These are phyloP conservation scores for Cyberlindnera amylophila DNA, from an alignment of 805 yeast genomes.

Conservation along the genomic window DNA sequence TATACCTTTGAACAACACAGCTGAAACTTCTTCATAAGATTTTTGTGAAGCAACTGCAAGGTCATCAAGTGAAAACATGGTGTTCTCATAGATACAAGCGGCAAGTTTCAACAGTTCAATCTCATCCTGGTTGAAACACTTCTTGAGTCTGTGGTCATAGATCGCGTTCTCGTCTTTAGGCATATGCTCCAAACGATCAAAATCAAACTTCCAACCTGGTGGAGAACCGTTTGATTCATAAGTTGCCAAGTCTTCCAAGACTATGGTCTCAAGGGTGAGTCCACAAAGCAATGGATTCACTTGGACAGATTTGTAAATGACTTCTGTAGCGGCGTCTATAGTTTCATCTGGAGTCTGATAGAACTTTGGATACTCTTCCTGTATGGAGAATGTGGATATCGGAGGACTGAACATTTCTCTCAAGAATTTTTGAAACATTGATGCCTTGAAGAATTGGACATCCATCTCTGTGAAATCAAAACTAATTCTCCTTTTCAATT, in stretches of 20 bases:
- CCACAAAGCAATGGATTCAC: constrained; percentile 4
- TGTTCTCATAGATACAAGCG: constrained; percentile 37
- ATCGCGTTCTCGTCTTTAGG: constrained; percentile 1
- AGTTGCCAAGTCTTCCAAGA: not conserved
- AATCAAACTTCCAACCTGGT: not conserved
- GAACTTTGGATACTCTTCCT: constrained; percentile 7
- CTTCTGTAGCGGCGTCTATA: not conserved
- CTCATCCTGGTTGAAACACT: constrained; percentile 23
- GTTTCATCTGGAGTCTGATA: not conserved
- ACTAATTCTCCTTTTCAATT: constrained; percentile 20
- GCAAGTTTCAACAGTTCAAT: constrained; percentile 36
- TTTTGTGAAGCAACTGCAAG: constrained; percentile 35
- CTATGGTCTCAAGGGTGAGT: constrained; percentile 1
- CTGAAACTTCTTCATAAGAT: constrained; percentile 32
- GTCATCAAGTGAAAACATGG: constrained; percentile 34
- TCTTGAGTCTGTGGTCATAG: constrained; percentile 16
- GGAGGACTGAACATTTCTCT: constrained; percentile 5
- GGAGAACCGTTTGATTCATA: not conserved
- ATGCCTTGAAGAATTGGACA: constrained; percentile 1
- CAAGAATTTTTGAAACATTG: not conserved
- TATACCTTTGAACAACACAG: constrained; percentile 33
- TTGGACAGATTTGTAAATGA: not conserved
- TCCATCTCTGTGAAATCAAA: constrained; percentile 18
- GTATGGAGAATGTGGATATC: not conserved
- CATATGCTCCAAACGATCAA: not conserved